phyloP scores from a whole-genome alignment of 2,329 filamentous ascomycete genomes.

The Fusarium continuum region DNA sequence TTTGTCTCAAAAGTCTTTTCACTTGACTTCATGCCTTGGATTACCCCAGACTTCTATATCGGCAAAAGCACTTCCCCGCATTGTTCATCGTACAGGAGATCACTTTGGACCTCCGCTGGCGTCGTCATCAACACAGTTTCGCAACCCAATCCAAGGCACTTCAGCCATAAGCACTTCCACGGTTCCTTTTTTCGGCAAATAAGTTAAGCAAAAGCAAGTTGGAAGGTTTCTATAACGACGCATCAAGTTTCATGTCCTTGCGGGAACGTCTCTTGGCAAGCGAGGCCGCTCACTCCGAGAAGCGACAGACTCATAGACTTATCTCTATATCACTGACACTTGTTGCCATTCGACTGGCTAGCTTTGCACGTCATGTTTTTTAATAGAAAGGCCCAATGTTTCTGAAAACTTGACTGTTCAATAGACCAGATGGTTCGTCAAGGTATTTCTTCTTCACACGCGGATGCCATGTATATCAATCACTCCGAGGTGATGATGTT shows the following conservation, averaged over 20 bases:
- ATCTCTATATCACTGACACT: conserved; percentile 47
- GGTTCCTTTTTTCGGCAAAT: neutral
- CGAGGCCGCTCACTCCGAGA: neutral
- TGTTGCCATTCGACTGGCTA: conserved; percentile 49
- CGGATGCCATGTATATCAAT: conserved; percentile 54
- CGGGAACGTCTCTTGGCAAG: conserved; percentile 6
- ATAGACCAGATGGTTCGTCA: conserved; percentile 6
- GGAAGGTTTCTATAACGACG: neutral
- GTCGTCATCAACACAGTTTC: conserved; percentile 2
- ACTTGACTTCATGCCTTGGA: neutral
- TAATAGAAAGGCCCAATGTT: conserved; percentile 36
- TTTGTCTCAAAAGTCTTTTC: neutral
- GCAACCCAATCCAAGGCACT: too few species aligned
- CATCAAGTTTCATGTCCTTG: conserved; percentile 19
- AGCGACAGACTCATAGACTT: conserved; percentile 5
- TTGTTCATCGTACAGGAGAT: neutral
- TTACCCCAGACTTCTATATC: conserved; percentile 4
- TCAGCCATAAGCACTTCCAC: neutral
- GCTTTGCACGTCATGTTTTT: conserved; percentile 52
- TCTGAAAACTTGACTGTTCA: conserved; percentile 17
- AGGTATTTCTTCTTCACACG: conserved; percentile 54
- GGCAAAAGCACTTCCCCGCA: neutral
- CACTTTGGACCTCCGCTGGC: neutral
- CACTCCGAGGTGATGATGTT: neutral
- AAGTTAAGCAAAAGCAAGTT: neutral